Evolutionary conservation across 2,329 filamentous ascomycete species (phyloP).

Genomic region (Blastomyces silverae): DNA sequence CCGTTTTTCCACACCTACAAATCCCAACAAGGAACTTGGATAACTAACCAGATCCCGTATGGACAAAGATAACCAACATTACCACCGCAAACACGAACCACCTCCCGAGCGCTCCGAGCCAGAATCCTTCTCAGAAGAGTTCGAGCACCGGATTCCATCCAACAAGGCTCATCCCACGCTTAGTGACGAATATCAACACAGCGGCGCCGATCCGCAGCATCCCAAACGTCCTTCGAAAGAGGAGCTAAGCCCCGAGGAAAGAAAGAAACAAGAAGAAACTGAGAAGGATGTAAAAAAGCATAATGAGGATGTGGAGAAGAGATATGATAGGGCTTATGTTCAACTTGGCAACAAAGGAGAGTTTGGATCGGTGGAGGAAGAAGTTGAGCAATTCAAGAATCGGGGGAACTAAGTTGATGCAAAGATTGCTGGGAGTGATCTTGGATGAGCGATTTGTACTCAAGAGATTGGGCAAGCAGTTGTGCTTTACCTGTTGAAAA

Average conservation of each 20-base stretch:
- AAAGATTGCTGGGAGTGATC: not conserved
- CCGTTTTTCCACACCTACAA: not conserved
- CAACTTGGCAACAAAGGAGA: slow-evolving; percentile 19
- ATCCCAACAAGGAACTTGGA: not conserved
- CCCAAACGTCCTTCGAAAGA: slow-evolving; percentile 18
- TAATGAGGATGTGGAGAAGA: slow-evolving; percentile 21
- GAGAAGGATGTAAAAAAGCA: slow-evolving; percentile 20
- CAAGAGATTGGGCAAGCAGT: not conserved
- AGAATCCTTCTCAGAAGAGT: slow-evolving; percentile 20
- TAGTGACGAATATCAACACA: slow-evolving; percentile 21
- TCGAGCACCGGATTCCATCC: slow-evolving; percentile 20
- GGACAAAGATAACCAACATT: slow-evolving; percentile 11
- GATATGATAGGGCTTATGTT: slow-evolving; percentile 19
- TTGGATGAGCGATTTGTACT: not conserved
- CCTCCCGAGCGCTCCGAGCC: slow-evolving; percentile 17
- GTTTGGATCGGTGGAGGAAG: slow-evolving; percentile 15
- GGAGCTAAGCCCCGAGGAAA: slow-evolving; percentile 19
- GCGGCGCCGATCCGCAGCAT: slow-evolving; percentile 19
- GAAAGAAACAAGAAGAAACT: slow-evolving; percentile 12
- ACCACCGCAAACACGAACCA: slow-evolving; percentile 14
- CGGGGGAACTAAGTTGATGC: slow-evolving; percentile 15
- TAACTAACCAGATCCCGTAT: not conserved
- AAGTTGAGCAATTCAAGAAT: slow-evolving; percentile 16
- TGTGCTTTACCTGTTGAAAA: not conserved
- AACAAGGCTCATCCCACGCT: slow-evolving; percentile 21